These are phyloP conservation scores for Porogramme epimiltina DNA, from an alignment of 1,284 basidiomycete species.

Conservation along the genomic window DNA sequence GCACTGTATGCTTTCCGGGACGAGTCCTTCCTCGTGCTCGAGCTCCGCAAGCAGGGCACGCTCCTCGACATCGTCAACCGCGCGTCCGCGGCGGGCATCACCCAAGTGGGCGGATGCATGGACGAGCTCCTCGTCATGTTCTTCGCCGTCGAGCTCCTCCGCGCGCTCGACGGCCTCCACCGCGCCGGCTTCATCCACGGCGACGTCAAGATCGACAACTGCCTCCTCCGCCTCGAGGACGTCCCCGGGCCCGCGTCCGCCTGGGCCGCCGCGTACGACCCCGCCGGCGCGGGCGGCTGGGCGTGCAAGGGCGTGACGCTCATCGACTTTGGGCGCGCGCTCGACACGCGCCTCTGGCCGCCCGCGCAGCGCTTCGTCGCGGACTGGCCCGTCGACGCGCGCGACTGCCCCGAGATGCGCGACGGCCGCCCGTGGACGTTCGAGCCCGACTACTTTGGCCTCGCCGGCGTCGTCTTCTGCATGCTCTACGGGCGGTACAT, in stretches of 20 bases:
- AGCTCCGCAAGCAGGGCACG: conserved; percentile 90
- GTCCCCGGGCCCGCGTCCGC: conserved; percentile 68
- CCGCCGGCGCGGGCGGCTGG: conserved; percentile 85
- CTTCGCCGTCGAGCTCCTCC: conserved; percentile 91
- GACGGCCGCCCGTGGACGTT: conserved; percentile 87
- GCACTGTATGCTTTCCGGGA: conserved; percentile 84
- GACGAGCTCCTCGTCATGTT: conserved; percentile 96
- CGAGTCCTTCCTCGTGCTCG: conserved; percentile 90
- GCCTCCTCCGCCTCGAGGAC: conserved; percentile 87
- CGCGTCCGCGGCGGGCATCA: conserved; percentile 67
- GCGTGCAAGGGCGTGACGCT: conserved; percentile 84
- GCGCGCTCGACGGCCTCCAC: conserved; percentile 85
- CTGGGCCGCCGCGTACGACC: conserved; percentile 79
- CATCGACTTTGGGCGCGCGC: conserved; percentile 95
- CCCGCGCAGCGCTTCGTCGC: conserved; percentile 79
- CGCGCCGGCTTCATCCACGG: conserved; percentile 88
- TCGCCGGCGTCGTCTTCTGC: conserved; percentile 92
- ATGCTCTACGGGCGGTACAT: conserved; percentile 97
- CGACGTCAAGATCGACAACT: conserved; percentile 99
- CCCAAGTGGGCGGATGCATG: conserved; percentile 79
- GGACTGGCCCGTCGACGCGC: conserved; percentile 86
- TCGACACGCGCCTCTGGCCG: conserved; percentile 85
- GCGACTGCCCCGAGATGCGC: conserved; percentile 91
- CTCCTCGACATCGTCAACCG: conserved; percentile 93
- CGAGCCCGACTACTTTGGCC: conserved; percentile 94